Evolutionary conservation across 768 basidiomycete genomes (phyloP), one percentile per base, ranked within the genome.

Genomic region (Calocybe cyanea): DNA sequence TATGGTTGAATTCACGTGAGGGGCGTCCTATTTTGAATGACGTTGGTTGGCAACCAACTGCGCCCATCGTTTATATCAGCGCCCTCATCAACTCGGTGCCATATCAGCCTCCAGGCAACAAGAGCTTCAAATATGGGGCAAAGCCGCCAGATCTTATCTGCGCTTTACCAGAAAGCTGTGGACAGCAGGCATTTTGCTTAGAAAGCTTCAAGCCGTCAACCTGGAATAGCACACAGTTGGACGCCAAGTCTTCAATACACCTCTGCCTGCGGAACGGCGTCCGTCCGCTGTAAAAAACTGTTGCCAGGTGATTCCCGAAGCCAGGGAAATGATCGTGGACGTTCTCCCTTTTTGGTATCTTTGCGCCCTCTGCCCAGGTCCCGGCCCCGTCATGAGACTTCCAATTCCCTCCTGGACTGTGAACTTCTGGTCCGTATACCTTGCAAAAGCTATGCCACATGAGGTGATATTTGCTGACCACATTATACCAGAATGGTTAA

Each of bases 291-390:
- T 25, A 36, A 33, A 19, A n/a, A 28, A 24, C 34, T 15, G 18
- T 25, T 30, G 25, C 44, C 44, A 45, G 44, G 36, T 45, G 44
- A 45, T 39, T 39, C 18, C 5, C 37, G 30, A 14, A 15, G 28
- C 20, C 37, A 32, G 38, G 30, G 21, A 36, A 20, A 37, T 39
- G 37, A 23, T 10, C 44, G 37, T 38, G 37, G 44, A 43, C 11
- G 23, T 15, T 37, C 36, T 1, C 35, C 23, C 13, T 31, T 38
- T 38, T 13, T 38, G 28, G 38, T 14, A 39, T 32, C n/a, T 31
- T 31, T 20, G 14, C 36, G 33, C 43, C 44, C 44, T 45, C 30
- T 45, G 44, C 44, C 44, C 44, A 45, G 10, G 44, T 14, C 31
- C 30, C 6, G 24, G 21, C 43, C 21, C 23, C 34, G n/a, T 38